Base-by-base conservation (phyloP, 352 stramenopile genomes). In the Stramenopiles sp. region DNA sequence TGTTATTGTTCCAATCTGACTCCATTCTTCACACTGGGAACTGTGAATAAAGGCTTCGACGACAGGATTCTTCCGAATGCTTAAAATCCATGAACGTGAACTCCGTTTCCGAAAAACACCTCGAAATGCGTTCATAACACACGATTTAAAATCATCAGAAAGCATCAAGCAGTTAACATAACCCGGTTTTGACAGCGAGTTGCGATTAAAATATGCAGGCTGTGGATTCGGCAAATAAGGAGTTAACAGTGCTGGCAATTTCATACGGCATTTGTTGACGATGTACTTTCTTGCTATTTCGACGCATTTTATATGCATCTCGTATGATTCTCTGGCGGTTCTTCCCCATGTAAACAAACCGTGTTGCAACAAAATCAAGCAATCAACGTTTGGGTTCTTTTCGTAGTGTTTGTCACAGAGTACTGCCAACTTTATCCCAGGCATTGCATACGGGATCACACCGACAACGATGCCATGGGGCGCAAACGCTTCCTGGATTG, bases 291-390 rank as follows among this genome's bases (percentile, higher is more conserved):
- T 12, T 63, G 43, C 43, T 18, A 63, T 12, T 12, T 25, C 12
- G 25, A 63, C 43, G 43, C 43, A 63, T 63, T 63, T 63, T 18
- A 63, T 63, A 63, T 63, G 43, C 43, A 63, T 63, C 25, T 63
- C 43, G 43, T 63, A 63, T 63, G 43, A 63, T 63, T 63, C 43
- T 63, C 25, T 63, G 12, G 43, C 43, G 12, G 43, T 63, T 18
- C 25, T 25, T 12, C 43, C 43, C 43, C 43, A 63, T 63, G 43
- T 63, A 63, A 63, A 63, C 43, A 63, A 63, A 63, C 43, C 43
- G 25, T 63, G 43, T 63, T 63, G 43, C 25, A 63, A 63, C 12
- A 63, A 25, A 12, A 63, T 25, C 25, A 63, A 63, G 25, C 43
- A 63, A 63, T 63, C 43, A 25, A 63, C 43, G 25, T 63, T 25